phyloP scores from a whole-genome alignment of 1,139 yeast genomes.

The Debaryomyces robertsiae region DNA sequence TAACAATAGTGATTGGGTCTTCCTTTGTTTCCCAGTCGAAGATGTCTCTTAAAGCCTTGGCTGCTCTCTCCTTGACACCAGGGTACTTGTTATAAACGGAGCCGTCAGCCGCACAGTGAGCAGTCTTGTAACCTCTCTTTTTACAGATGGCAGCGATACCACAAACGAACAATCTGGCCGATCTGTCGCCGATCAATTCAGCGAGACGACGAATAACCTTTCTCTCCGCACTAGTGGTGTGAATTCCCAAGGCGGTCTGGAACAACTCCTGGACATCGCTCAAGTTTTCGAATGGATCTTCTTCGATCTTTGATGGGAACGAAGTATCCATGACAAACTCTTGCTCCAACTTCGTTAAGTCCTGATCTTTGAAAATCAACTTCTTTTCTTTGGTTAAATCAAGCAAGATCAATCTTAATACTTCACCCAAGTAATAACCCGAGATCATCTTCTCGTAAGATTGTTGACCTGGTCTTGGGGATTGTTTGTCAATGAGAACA shows the following conservation, averaged over 20 bases:
- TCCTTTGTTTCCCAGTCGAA: slow-evolving; percentile 74
- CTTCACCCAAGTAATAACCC: slow-evolving; percentile 94
- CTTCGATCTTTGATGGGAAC: slow-evolving; percentile 82
- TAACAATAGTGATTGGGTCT: slow-evolving; percentile 79
- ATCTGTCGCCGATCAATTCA: slow-evolving; percentile 86
- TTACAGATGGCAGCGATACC: slow-evolving; percentile 94
- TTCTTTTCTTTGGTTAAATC: slow-evolving; percentile 67
- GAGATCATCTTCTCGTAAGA: slow-evolving; percentile 96
- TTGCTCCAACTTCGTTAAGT: slow-evolving; percentile 55
- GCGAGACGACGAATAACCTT: slow-evolving; percentile 80
- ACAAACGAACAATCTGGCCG: slow-evolving; percentile 91
- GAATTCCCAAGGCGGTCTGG: slow-evolving; percentile 56
- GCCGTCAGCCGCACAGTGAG: slow-evolving; percentile 97
- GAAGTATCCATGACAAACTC: slow-evolving; percentile 86
- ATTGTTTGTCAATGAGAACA: slow-evolving; percentile 71
- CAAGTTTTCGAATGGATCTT: slow-evolving; percentile 87
- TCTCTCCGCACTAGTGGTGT: slow-evolving; percentile 77
- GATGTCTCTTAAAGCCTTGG: slow-evolving; percentile 84
- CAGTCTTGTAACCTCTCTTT: slow-evolving; percentile 76
- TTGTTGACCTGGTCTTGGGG: slow-evolving; percentile 97
- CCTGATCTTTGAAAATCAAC: slow-evolving; percentile 69
- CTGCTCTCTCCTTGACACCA: slow-evolving; percentile 85
- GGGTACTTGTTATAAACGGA: slow-evolving; percentile 95
- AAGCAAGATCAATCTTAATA: slow-evolving; percentile 75
- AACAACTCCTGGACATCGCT: slow-evolving; percentile 73